Evolutionary conservation across 2,329 filamentous ascomycete species (phyloP).

Genomic region (Plectosphaerella cucumerina): DNA sequence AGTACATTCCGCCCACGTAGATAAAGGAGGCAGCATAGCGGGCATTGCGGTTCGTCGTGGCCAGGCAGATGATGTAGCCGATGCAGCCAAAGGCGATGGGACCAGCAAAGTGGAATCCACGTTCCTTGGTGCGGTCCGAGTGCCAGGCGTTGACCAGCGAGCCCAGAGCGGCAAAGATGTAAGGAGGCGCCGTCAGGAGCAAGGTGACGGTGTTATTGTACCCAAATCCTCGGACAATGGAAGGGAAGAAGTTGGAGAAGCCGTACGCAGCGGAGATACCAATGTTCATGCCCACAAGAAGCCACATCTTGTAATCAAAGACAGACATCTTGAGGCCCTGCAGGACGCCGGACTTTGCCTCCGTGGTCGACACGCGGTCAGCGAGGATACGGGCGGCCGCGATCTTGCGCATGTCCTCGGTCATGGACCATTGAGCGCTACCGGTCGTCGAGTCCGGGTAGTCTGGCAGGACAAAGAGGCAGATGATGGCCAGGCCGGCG

Average conservation of each 20-base stretch:
- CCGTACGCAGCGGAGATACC: slow-evolving; percentile 15
- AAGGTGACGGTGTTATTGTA: slow-evolving; percentile 16
- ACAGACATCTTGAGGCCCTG: slow-evolving; percentile 16
- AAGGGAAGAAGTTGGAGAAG: slow-evolving; percentile 18
- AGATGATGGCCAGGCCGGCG: slow-evolving; percentile 12
- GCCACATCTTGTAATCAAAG: slow-evolving; percentile 17
- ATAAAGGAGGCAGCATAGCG: slow-evolving; percentile 16
- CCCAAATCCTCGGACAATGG: slow-evolving; percentile 15
- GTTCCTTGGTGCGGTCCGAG: slow-evolving; percentile 14
- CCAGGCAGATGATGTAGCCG: slow-evolving; percentile 17
- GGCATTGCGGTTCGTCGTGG: slow-evolving; percentile 13
- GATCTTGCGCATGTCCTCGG: slow-evolving; percentile 16
- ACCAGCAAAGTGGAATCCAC: slow-evolving; percentile 15
- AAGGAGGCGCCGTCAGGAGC: slow-evolving; percentile 16
- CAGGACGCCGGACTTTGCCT: slow-evolving; percentile 16
- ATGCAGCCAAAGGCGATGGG: slow-evolving; percentile 15
- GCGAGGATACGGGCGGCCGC: slow-evolving; percentile 16
- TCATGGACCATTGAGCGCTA: slow-evolving; percentile 17
- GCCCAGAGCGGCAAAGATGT: slow-evolving; percentile 15
- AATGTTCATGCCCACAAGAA: slow-evolving; percentile 17
- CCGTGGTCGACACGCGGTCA: slow-evolving; percentile 17
- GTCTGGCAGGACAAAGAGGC: slow-evolving; percentile 15
- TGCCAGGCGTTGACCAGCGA: slow-evolving; percentile 14
- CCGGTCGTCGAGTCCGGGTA: slow-evolving; percentile 18
- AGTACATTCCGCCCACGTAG: slow-evolving; percentile 14